Base-by-base conservation (phyloP, 2,329 filamentous ascomycete species). In the Ophiostoma piceae region DNA sequence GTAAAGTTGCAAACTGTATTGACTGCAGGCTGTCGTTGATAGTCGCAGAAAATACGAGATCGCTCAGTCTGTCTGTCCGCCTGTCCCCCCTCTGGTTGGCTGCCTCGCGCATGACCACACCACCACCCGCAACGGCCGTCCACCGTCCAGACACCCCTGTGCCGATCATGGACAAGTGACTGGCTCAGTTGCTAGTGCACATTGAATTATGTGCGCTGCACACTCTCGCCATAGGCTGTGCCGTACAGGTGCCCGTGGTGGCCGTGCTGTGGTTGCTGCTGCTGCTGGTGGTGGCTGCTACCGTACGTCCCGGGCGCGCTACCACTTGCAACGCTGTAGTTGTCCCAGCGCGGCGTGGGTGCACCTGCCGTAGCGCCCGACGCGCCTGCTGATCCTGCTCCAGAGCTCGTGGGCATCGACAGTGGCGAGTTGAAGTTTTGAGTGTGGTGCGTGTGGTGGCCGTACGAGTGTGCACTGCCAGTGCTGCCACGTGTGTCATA, bases 401-500 rank as follows among this genome's bases (percentile, higher is more conserved):
- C 69, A 8, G 67, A 57, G 8, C 54, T 60, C 7, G 68, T 39
- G 4, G 71, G 71, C 43, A 71, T 43, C 43, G 72, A 70, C 19
- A 74, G 69, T 2, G 72, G 70, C 37, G 73, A 73, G 68, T 72
- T 73, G 69, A 73, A 72, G 65, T 51, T 72, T n/a, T 72, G 71
- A 6, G 62, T 35, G 64, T 70, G 71, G 37, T 71, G 71, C 32
- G 74, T 83, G 81, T 70, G 70, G 32, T 71, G 70, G 1, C 66
- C 66, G 66, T 72, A 72, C 0, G 71, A 64, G 57, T 72, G 71
- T 12, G 67, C 54, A 32, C 51, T 66, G 9, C 26, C 65, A 2
- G 47, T 35, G 12, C 68, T 67, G 41, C 67, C 57, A n/a, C 77
- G 73, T 1, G 73, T 72, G 68, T 78, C 77, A 70, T 78, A 79